Evolutionary conservation across 2,329 filamentous ascomycete genomes (phyloP), one percentile per base, ranked within the genome.

Genomic region (Thermothelomyces thermophilus): DNA sequence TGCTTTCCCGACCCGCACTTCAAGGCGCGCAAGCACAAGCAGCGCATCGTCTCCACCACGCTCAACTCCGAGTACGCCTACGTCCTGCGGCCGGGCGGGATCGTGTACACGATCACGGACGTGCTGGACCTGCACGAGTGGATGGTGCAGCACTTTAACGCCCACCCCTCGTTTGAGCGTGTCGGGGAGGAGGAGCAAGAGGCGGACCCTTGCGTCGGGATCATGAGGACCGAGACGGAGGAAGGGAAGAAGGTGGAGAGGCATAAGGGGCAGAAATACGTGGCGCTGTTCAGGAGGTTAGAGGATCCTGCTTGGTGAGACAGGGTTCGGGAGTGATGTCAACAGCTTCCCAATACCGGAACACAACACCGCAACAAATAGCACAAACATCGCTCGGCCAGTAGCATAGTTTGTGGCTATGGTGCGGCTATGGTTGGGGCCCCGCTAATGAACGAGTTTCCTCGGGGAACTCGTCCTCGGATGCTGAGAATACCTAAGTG

Each of bases 1-100:
- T 98, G 93, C 73, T 98, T 98, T 65, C 93, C 93, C 0, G 93
- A 98, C 63, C 93, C 93, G 52, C 93, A 98, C 69, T 98, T 98
- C 75, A 98, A 98, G 70, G 82, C 88, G 11, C 80, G 91, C 56
- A 98, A 98, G 69, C 93, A 97, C 73, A 98, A 98, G 70, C 90
- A 90, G 34, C 78, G 93, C 34, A 98, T 98, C 60, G 88, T 98
- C 2, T 93, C 87, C 19, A 79, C 86, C 37, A 90, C 89, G 13
- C 73, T 98, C 46, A 90, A 88, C 62, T 87, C 90, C 0, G 93
- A 98, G 68, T 98, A 98, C 64, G 93, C 93, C 0, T 97, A 86
- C 65, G 87, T 86, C 9, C 64, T 97, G 55, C 76, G 77, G 35
- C 90, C 90, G 0, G 90, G 90, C 0, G 94, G 93, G 2, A 79